Evolutionary conservation across 2,329 filamentous ascomycete genomes (phyloP).

Genomic region (Hymenoscyphus fraxineus): DNA sequence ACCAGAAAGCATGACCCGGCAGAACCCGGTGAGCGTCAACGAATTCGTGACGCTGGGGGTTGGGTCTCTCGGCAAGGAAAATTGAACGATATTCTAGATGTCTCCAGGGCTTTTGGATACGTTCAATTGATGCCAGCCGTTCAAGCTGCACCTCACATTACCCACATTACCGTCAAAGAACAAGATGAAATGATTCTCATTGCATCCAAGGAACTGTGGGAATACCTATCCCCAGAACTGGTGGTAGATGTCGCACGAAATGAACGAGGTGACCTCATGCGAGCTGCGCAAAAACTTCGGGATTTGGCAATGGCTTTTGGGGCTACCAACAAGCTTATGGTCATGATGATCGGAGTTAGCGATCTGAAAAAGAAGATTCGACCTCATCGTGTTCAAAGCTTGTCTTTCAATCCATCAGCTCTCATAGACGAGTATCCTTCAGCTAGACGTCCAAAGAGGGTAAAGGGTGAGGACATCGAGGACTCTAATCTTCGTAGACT

Average conservation of each 20-base stretch:
- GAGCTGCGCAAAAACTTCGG: slow-evolving; percentile 87
- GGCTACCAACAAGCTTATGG: slow-evolving; percentile 92
- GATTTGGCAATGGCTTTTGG: slow-evolving; percentile 96
- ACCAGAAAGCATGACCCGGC: slow-evolving; percentile 93
- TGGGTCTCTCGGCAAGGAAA: slow-evolving; percentile 94
- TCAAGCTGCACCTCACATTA: slow-evolving; percentile 83
- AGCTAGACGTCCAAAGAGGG: slow-evolving; percentile 60
- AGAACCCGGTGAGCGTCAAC: slow-evolving; percentile 74
- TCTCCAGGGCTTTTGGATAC: slow-evolving; percentile 93
- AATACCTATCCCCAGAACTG: slow-evolving; percentile 83
- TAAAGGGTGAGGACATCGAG: slow-evolving; percentile 57
- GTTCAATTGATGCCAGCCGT: slow-evolving; percentile 89
- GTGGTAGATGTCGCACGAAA: slow-evolving; percentile 87
- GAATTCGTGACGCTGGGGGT: slow-evolving; percentile 90
- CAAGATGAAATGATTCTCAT: slow-evolving; percentile 91
- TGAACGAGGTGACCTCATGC: slow-evolving; percentile 87
- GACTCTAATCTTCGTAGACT: slow-evolving; percentile 85
- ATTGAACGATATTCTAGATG: slow-evolving; percentile 84
- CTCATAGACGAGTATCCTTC: slow-evolving; percentile 68
- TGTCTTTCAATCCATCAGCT: slow-evolving; percentile 72
- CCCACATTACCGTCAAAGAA: slow-evolving; percentile 73
- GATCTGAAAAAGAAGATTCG: slow-evolving; percentile 78
- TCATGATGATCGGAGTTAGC: slow-evolving; percentile 94
- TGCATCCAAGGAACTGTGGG: slow-evolving; percentile 91
- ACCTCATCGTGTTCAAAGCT: slow-evolving; percentile 72